Evolutionary conservation across 192 early-diverging fungal species (phyloP).

Genomic region (Backusella sp.): DNA sequence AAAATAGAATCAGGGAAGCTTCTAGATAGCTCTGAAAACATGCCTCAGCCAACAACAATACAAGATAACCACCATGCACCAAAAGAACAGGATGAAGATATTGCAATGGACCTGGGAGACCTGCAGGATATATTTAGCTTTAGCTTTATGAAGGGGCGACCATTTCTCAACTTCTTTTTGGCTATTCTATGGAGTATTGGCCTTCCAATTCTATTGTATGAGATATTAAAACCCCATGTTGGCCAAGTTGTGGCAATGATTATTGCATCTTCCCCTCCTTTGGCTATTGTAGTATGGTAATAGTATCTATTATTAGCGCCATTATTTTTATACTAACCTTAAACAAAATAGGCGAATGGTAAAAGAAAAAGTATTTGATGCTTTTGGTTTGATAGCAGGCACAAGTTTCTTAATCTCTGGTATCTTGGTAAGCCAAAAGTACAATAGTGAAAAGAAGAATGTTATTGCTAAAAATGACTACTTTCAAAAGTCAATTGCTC

Average conservation of each 20-base stretch:
- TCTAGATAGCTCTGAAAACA: background rate
- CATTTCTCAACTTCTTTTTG: constrained; percentile 27
- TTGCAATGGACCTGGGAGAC: constrained; percentile 24
- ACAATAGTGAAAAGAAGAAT: no score
- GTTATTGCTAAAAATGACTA: no score
- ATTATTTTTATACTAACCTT: background rate
- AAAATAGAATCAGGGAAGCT: background rate
- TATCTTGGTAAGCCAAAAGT: constrained; percentile 21
- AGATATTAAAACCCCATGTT: constrained; percentile 24
- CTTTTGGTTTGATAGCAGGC: constrained; percentile 26
- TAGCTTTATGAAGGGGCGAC: constrained; percentile 26
- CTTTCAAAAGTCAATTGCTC: constrained; percentile 32
- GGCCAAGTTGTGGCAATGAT: constrained; percentile 38
- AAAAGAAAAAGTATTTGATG: constrained; percentile 19
- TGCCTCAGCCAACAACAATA: background rate
- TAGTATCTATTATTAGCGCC: background rate
- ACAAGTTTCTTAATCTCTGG: constrained; percentile 35
- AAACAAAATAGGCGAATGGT: constrained; percentile 22
- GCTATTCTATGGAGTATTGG: constrained; percentile 35
- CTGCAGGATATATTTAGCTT: constrained; percentile 31
- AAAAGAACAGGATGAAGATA: constrained; percentile 23
- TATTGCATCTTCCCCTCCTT: constrained; percentile 26
- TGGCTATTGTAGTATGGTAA: constrained; percentile 30
- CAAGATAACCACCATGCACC: background rate
- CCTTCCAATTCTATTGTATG: constrained; percentile 28